Base-by-base conservation (phyloP, 1,284 basidiomycete genomes). In the Microbotryum scabiosae region DNA sequence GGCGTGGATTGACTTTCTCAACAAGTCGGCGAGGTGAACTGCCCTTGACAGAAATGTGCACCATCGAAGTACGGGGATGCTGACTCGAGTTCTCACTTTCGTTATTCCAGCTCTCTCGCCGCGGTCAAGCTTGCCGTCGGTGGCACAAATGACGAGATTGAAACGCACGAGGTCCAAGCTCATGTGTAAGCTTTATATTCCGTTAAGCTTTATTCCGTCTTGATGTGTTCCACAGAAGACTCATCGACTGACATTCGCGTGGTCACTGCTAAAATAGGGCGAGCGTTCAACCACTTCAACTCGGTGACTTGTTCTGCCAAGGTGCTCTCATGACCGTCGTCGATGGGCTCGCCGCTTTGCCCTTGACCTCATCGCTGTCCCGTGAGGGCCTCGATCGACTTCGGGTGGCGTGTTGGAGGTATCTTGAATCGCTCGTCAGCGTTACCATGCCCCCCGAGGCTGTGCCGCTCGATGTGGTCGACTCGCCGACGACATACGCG, bases 1-100 rank as follows among this genome's bases (percentile, higher is more conserved):
- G 70, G 88, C 90, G 10, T 99, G 96, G 96, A 85, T 93, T 9
- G 77, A 80, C 21, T 98, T 99, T 75, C 84, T 86, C 14, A 93
- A 94, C 74, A 78, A 81, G 3, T 60, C 62, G n/a, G 56, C 55
- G 6, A 55, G 36, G 51, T 52, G 51, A 52, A 25, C 30, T 28
- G 30, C 12, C 12, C 21, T 49, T 12, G 47, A 23, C 47, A 16
- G 21, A 5, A 49, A 23, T 5, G 14, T 20, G 47, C 20, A 4
- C 21, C 5, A n/a, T 23, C 20, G 51, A 14, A 26, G 9, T 52
- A 14, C 7, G 51, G 16, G n/a, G 51, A 8, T 25, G 25, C 32
- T 52, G 51, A 26, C 26, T 28, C 25, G 30, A 52, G 51, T 26
- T 49, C 9, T 28, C 23, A 16, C 36, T 41, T 18, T 16, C 36